Evolutionary conservation across 2,329 filamentous ascomycete genomes (phyloP), one percentile per base, ranked within the genome.

Genomic region (Fusarium chaquense): DNA sequence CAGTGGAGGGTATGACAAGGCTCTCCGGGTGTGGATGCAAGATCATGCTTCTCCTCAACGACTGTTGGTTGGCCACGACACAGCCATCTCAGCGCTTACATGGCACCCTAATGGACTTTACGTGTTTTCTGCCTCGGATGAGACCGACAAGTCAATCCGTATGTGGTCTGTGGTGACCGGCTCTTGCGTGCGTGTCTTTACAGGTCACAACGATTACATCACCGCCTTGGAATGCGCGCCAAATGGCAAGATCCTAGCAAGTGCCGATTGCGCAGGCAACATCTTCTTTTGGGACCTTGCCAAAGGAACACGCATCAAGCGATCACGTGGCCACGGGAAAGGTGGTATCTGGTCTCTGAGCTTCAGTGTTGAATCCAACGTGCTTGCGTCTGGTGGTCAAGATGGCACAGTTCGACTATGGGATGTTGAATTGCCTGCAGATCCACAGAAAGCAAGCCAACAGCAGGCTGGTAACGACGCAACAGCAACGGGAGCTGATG

Each of bases 161-260:
- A 98, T 99, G 95, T 99, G 96, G 96, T 91, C 94, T 12, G 88
- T 98, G n/a, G 87, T 89, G 13, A 95, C 91, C 11, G 96, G 96
- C 30, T 90, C 91, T 66, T 93, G 94, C 36, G 93, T 98, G 7
- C 91, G 96, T 28, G 89, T 98, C 75, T 97, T 98, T 77, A 94
- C 93, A 0, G 96, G 96, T 2, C 96, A 99, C 77, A 91, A 89
- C 0, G 93, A 96, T 51, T 93, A 93, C 75, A 90, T 98, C 76
- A 97, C 91, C 16, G 88, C 93, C 0, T 83, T 98, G 28, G 89
- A 95, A 69, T 97, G 94, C 75, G 91, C 93, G 24, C 93, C 93
- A 2, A 94, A 93, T 74, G 96, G 96, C 70, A 94, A 93, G 78
- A 89, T 94, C 32, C 84, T 99, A n/a, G 96, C 96, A 11, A 97